phyloP scores from a whole-genome alignment of 805 yeast genomes.

The Wickerhamomyces chaumierensis region DNA sequence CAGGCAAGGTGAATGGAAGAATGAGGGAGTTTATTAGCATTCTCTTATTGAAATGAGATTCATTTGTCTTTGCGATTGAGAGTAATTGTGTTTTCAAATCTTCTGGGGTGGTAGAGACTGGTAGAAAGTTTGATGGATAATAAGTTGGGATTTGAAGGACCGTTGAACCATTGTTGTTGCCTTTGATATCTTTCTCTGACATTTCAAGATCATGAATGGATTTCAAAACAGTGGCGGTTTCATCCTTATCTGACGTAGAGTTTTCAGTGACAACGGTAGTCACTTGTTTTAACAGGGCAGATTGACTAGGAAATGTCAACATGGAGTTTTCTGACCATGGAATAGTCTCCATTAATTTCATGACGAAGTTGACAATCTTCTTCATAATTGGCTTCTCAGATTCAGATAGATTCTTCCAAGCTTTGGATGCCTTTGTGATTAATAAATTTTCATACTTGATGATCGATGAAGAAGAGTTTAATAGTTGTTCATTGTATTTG shows the following conservation, averaged over 20 bases:
- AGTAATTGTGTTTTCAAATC: slow-evolving; percentile 1
- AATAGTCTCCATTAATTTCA: slow-evolving; percentile 43
- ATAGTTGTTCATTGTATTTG: slow-evolving; percentile 34
- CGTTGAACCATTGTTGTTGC: no score
- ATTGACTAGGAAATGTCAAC: slow-evolving; percentile 62
- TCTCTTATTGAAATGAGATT: slow-evolving; percentile 42
- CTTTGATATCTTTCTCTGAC: no score
- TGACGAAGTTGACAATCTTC: slow-evolving; percentile 42
- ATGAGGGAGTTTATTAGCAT: slow-evolving; percentile 42
- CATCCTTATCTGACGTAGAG: no score
- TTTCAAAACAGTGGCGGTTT: slow-evolving; percentile 1
- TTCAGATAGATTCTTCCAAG: slow-evolving; percentile 51
- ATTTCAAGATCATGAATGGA: slow-evolving; percentile 8
- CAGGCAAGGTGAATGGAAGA: slow-evolving; percentile 70
- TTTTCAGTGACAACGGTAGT: slow-evolving; percentile 11
- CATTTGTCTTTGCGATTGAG: slow-evolving; percentile 31
- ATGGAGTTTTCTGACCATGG: slow-evolving; percentile 77
- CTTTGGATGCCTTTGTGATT: slow-evolving; percentile 35
- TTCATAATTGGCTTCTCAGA: slow-evolving; percentile 49
- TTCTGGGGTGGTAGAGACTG: slow-evolving; percentile 23
- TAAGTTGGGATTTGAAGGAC: slow-evolving; percentile 31
- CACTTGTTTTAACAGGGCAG: slow-evolving; percentile 32
- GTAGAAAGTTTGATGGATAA: slow-evolving; percentile 31
- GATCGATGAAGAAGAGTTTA: slow-evolving; percentile 26
- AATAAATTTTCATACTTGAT: slow-evolving; percentile 31